These are phyloP conservation scores for Athelia psychrophila DNA, from an alignment of 1,284 basidiomycete genomes.

Conservation along the genomic window DNA sequence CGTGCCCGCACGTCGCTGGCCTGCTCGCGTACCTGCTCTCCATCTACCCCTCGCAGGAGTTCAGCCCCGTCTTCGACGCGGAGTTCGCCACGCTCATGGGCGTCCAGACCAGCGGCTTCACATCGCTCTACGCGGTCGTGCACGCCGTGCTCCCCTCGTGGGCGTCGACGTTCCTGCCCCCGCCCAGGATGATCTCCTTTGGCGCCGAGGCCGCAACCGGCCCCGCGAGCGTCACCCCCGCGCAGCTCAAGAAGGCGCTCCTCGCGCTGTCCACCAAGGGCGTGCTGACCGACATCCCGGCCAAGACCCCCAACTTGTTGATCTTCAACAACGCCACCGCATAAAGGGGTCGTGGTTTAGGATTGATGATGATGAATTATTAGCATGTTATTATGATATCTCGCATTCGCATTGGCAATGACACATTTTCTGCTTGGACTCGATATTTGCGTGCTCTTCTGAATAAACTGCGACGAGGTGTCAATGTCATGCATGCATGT, in stretches of 20 bases:
- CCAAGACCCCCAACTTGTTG: constrained; percentile 66
- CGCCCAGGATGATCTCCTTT: constrained; percentile 38
- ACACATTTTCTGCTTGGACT: too few species aligned
- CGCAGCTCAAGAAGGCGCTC: constrained; percentile 75
- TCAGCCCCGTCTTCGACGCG: constrained; percentile 44
- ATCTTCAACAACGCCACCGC: constrained; percentile 83
- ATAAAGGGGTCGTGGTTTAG: neutral
- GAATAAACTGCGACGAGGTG: too few species aligned
- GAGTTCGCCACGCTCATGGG: constrained; percentile 21
- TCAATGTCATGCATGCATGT: too few species aligned
- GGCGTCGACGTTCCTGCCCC: constrained; percentile 57
- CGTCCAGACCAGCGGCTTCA: constrained; percentile 17
- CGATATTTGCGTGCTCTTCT: too few species aligned
- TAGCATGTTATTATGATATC: too few species aligned
- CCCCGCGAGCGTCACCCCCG: constrained; percentile 53
- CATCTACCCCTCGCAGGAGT: constrained; percentile 64
- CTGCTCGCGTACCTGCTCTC: constrained; percentile 85
- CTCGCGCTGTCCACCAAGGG: constrained; percentile 57
- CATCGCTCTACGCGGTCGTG: constrained; percentile 45
- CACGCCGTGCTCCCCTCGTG: constrained; percentile 59
- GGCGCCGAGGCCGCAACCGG: constrained; percentile 33
- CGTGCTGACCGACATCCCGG: constrained; percentile 48
- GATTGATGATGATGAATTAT: too few species aligned
- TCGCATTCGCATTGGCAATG: too few species aligned
- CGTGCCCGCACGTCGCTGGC: constrained; percentile 69